These are phyloP conservation scores for Lumnitzera racemosa DNA, from an alignment of 345 rosid genomes.

Conservation along the genomic window DNA sequence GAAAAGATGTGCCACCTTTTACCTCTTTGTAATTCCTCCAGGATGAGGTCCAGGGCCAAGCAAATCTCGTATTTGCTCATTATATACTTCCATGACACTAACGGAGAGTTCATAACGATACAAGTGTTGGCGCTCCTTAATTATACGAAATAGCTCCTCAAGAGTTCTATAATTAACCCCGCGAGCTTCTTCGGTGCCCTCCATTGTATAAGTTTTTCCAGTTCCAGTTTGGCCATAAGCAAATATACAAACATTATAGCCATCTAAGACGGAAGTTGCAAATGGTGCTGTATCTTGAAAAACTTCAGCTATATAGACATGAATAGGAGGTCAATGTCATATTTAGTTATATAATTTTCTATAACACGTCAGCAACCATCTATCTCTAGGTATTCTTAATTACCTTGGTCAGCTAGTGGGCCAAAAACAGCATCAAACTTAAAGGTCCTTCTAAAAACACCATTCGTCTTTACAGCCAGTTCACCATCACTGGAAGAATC, in stretches of 20 bases:
- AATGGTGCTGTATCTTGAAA: slow-evolving; percentile 86
- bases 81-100: slow-evolving; percentile 94
- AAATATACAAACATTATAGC: slow-evolving; percentile 89
- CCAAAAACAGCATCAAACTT: slow-evolving; percentile 89
- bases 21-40: slow-evolving; percentile 66
- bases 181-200: slow-evolving; percentile 76
- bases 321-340: slow-evolving; percentile 6
- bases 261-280: slow-evolving; percentile 88
- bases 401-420: slow-evolving; percentile 88
- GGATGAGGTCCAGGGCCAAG: slow-evolving; percentile 49
- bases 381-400: not conserved
- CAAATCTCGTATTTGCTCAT: slow-evolving; percentile 90
- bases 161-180: slow-evolving; percentile 93
- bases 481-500: slow-evolving; percentile 88
- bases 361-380: not conserved
- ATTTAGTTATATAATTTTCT: not conserved
- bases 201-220: slow-evolving; percentile 93
- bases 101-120: slow-evolving; percentile 72
- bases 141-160: slow-evolving; percentile 62
- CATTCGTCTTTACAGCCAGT: slow-evolving; percentile 67
- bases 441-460: slow-evolving; percentile 64
- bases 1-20: not conserved
- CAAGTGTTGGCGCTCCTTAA: slow-evolving; percentile 52
- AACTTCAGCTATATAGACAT: slow-evolving; percentile 54
- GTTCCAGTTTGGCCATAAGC: slow-evolving; percentile 99